Conservation (phyloP, 1,284 basidiomycete species). For the Anthracocystis walkeri region DNA sequence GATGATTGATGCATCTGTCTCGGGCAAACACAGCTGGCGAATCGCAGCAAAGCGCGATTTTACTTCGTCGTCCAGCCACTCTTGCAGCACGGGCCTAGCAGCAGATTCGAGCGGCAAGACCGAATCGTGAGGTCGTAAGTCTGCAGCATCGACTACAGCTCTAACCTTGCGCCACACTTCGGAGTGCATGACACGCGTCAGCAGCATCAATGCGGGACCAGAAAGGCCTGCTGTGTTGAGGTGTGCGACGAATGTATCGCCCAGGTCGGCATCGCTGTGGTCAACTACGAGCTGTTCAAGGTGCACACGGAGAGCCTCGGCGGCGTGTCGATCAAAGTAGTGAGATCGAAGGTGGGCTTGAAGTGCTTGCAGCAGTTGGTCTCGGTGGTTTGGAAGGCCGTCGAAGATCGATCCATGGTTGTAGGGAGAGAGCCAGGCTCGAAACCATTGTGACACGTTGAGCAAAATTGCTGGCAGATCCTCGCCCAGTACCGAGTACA, state of each 20-base stretch:
- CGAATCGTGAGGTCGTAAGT: conserved; percentile 24
- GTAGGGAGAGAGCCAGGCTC: conserved; percentile 37
- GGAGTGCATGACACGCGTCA: conserved; percentile 33
- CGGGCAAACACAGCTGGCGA: conserved; percentile 18
- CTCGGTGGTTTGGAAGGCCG: not conserved
- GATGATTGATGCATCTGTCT: not conserved
- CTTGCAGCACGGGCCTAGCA: conserved; percentile 28
- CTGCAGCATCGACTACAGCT: conserved; percentile 28
- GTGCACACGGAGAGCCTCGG: conserved; percentile 12
- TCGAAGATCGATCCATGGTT: conserved; percentile 20
- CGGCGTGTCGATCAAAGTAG: conserved; percentile 13
- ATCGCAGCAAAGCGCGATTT: conserved; percentile 42
- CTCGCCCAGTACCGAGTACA: not conserved
- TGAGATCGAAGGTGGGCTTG: conserved; percentile 24
- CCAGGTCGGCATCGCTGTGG: conserved; percentile 13
- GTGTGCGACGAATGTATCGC: conserved; percentile 23
- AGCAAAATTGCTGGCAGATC: conserved; percentile 16
- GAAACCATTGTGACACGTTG: conserved; percentile 23
- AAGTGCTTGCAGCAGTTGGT: conserved; percentile 17
- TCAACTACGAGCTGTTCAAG: conserved; percentile 24
- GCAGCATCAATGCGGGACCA: conserved; percentile 21
- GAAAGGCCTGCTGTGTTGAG: conserved; percentile 27
- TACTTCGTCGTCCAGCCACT: conserved; percentile 39
- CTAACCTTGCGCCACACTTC: conserved; percentile 43
- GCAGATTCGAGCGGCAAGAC: conserved; percentile 36